A percentile compares a stretch with the other conserved stretches of the same genome.
These are phyloP conservation scores for Fonsecaea pugnacius DNA, from an alignment of 2,329 filamentous ascomycete species.

Conservation along the genomic window DNA sequence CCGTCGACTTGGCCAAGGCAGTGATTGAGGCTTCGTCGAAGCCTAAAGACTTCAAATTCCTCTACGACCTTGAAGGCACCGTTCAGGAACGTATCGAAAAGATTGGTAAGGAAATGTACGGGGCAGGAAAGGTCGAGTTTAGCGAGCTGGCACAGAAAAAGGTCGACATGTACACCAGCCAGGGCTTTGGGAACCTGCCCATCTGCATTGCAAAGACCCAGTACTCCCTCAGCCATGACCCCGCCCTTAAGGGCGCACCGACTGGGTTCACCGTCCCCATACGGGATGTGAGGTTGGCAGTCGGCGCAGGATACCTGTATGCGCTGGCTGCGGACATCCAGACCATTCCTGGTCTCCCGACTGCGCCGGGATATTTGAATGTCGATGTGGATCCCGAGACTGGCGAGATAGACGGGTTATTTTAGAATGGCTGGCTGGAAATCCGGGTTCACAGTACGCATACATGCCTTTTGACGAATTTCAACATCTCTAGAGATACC, in stretches of 20 bases:
- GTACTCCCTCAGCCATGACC: constrained; percentile 93
- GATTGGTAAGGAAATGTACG: constrained; percentile 94
- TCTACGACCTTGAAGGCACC: constrained; percentile 78
- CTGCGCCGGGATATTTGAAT: constrained; percentile 92
- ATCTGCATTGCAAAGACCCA: constrained; percentile 99
- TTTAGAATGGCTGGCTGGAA: constrained; percentile 55
- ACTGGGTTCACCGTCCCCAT: constrained; percentile 94
- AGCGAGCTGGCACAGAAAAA: constrained; percentile 94
- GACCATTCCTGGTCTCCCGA: constrained; percentile 94
- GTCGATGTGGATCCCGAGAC: constrained; percentile 81
- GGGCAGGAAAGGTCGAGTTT: constrained; percentile 85
- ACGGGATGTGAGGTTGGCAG: constrained; percentile 88
- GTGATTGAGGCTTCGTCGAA: constrained; percentile 82
- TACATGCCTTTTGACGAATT: constrained; percentile 7
- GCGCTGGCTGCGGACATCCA: constrained; percentile 96
- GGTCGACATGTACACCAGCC: constrained; percentile 89
- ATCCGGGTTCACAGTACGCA: constrained; percentile 10
- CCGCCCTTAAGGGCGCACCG: constrained; percentile 90
- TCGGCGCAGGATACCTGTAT: constrained; percentile 92
- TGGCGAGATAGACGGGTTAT: constrained; percentile 86
- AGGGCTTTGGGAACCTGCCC: constrained; percentile 89
- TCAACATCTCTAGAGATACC: constrained; percentile 22
- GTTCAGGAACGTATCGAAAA: constrained; percentile 88
- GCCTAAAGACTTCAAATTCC: constrained; percentile 82
- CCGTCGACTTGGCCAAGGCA: constrained; percentile 82